phyloP scores from a whole-genome alignment of 176 grass and related monocot genomes.

The Bromus sterilis region DNA sequence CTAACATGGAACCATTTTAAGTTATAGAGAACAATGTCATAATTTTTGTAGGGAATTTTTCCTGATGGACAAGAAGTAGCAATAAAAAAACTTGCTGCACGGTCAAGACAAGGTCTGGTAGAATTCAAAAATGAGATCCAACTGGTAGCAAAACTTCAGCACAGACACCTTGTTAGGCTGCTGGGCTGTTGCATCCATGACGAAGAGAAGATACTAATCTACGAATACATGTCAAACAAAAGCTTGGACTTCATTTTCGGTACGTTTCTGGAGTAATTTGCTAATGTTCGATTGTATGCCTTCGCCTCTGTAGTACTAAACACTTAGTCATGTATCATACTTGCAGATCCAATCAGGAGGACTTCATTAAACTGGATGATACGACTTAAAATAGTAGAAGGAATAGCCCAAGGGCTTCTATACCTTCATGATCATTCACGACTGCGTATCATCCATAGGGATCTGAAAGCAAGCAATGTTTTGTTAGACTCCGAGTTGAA shows the following conservation, averaged over 20 bases:
- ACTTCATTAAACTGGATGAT: slow-evolving; percentile 34
- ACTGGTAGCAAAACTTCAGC: slow-evolving; percentile 54
- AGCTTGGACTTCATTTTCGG: slow-evolving; percentile 77
- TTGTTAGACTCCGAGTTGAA: slow-evolving; percentile 54
- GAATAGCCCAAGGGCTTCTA: slow-evolving; percentile 13
- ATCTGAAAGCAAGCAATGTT: slow-evolving; percentile 73
- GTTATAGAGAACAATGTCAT: neutral
- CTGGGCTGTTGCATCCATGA: slow-evolving; percentile 42
- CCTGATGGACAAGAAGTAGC: slow-evolving; percentile 49
- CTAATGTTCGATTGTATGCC: neutral
- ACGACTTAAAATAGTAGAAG: slow-evolving; percentile 31
- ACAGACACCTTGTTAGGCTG: slow-evolving; percentile 45
- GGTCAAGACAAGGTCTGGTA: slow-evolving; percentile 49
- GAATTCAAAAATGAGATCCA: slow-evolving; percentile 67
- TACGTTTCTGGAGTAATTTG: slow-evolving; percentile 1
- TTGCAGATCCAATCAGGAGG: slow-evolving; percentile 26
- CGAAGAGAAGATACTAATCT: slow-evolving; percentile 57
- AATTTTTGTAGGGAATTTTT: slow-evolving; percentile 39
- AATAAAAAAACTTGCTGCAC: slow-evolving; percentile 49
- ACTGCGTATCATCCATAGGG: slow-evolving; percentile 49
- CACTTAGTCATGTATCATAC: neutral
- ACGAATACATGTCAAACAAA: slow-evolving; percentile 72
- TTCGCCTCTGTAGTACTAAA: neutral
- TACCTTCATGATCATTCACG: slow-evolving; percentile 50
- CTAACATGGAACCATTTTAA: neutral